phyloP scores from a whole-genome alignment of 306 rosid species.

The Trifolium pratense region DNA sequence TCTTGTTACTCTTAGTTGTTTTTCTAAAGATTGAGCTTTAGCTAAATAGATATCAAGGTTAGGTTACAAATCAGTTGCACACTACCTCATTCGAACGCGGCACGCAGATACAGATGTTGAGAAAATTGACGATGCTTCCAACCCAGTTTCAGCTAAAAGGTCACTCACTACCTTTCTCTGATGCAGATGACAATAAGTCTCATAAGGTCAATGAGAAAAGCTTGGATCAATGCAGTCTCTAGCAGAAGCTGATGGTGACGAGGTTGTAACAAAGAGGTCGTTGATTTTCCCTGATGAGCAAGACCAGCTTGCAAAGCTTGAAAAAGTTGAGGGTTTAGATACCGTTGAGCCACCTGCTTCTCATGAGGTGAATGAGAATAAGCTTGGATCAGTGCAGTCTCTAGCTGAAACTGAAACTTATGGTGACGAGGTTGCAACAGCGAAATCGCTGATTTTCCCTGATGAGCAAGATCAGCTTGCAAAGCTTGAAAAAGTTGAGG shows the following conservation, averaged over 20 bases:
- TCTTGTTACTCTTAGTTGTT: conserved; percentile 23
- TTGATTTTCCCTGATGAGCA: conserved; percentile 49
- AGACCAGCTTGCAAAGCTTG: conserved; percentile 18
- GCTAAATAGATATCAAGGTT: conserved; percentile 58
- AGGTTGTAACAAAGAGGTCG: conserved; percentile 55
- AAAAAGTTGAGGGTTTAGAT: conserved; percentile 22
- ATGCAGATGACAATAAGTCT: conserved; percentile 41
- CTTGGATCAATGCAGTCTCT: conserved; percentile 33
- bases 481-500: conserved; percentile 30
- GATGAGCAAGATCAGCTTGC: conserved; percentile 12
- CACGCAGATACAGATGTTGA: conserved; percentile 48
- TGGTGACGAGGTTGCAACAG: conserved; percentile 49
- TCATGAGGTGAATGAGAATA: conserved; percentile 45
- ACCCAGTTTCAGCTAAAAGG: conserved; percentile 66
- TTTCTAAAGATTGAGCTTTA: not conserved
- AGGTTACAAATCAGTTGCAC: conserved; percentile 95
- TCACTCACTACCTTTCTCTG: conserved; percentile 56
- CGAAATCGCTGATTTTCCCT: conserved; percentile 57
- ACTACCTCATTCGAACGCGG: conserved; percentile 83
- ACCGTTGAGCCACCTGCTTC: not conserved
- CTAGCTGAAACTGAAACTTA: conserved; percentile 48
- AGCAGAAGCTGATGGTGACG: conserved; percentile 46
- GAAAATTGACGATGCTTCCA: conserved; percentile 47
- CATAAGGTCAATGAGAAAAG: conserved; percentile 41
- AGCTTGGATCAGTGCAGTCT: conserved; percentile 34